Evolutionary conservation across 805 yeast genomes (phyloP).

Genomic region (Nadsonia fulvescens): DNA sequence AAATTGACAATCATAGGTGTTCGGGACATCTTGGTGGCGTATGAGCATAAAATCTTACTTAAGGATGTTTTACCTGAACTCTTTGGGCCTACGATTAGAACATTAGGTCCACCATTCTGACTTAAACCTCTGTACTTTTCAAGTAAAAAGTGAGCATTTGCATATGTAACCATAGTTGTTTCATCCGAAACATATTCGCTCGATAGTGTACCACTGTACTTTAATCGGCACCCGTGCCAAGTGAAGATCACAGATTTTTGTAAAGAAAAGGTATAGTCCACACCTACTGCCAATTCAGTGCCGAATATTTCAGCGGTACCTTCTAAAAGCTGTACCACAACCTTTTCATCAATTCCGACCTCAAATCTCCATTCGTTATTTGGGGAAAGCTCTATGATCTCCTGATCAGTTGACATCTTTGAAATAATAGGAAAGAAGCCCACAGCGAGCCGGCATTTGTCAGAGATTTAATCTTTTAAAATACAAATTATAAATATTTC

Average conservation of each 20-base stretch:
- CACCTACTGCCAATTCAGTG: constrained; percentile 67
- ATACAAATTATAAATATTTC: constrained; percentile 1
- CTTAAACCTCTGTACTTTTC: constrained; percentile 30
- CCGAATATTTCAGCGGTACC: constrained; percentile 90
- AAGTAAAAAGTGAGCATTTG: constrained; percentile 59
- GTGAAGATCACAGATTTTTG: constrained; percentile 38
- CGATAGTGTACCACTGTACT: constrained; percentile 22
- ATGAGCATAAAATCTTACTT: constrained; percentile 48
- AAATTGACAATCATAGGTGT: constrained; percentile 63
- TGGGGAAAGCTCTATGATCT: constrained; percentile 13
- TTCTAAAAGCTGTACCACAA: constrained; percentile 31
- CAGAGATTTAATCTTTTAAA: neutral
- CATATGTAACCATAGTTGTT: constrained; percentile 41
- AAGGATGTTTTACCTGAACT: constrained; percentile 68
- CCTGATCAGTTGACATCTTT: constrained; percentile 1
- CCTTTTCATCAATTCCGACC: constrained; percentile 31
- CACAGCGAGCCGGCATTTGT: constrained; percentile 3
- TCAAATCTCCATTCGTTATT: constrained; percentile 64
- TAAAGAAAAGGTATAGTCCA: constrained; percentile 39
- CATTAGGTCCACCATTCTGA: constrained; percentile 25
- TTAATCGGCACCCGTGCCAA: constrained; percentile 46
- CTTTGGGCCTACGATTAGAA: constrained; percentile 54
- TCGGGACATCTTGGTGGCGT: constrained; percentile 53
- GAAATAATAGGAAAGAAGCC: constrained; percentile 2
- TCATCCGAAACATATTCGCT: constrained; percentile 54